Evolutionary conservation across 495 filamentous ascomycete genomes (phyloP).

Genomic region (Hypoxylon crocopeplum): DNA sequence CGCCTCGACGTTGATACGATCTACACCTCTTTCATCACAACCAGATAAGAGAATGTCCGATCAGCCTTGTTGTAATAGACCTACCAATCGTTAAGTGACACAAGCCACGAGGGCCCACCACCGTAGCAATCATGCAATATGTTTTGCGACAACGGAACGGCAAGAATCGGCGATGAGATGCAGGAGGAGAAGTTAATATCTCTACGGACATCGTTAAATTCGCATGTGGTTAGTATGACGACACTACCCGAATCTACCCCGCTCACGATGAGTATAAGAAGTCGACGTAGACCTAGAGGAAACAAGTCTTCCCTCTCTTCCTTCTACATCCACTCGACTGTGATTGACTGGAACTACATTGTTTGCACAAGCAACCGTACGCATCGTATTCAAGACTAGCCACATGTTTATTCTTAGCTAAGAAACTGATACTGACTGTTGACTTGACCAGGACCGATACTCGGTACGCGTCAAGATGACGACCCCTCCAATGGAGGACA

Average conservation of each 20-base stretch:
- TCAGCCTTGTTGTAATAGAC: slow-evolving; percentile 9
- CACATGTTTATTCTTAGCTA: background rate
- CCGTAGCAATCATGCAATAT: slow-evolving; percentile 29
- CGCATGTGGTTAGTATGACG: slow-evolving; percentile 31
- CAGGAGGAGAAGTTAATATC: slow-evolving; percentile 17
- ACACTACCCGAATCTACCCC: slow-evolving; percentile 35
- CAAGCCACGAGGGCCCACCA: slow-evolving; percentile 17
- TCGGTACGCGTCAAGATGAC: slow-evolving; percentile 44
- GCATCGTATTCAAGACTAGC: slow-evolving; percentile 21
- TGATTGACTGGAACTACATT: slow-evolving; percentile 2
- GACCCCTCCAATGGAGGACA: slow-evolving; percentile 33
- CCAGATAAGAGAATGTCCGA: slow-evolving; percentile 8
- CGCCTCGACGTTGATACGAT: slow-evolving; percentile 5
- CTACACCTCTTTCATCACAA: slow-evolving; percentile 20
- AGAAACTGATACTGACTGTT: slow-evolving; percentile 16
- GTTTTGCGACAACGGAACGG: slow-evolving; percentile 11
- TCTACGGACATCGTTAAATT: slow-evolving; percentile 2
- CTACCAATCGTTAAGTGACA: slow-evolving; percentile 20
- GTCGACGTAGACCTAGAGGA: background rate
- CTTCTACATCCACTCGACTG: slow-evolving; percentile 1
- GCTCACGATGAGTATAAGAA: slow-evolving; percentile 35
- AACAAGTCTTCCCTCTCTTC: background rate
- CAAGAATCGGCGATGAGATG: slow-evolving; percentile 35
- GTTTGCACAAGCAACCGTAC: slow-evolving; percentile 22
- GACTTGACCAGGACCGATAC: slow-evolving; percentile 36